A percentile compares a stretch with the other conserved stretches of the same genome.
Evolutionary conservation across 305 asterid genomes (phyloP).

Genomic region (Fraxinus platypoda): DNA sequence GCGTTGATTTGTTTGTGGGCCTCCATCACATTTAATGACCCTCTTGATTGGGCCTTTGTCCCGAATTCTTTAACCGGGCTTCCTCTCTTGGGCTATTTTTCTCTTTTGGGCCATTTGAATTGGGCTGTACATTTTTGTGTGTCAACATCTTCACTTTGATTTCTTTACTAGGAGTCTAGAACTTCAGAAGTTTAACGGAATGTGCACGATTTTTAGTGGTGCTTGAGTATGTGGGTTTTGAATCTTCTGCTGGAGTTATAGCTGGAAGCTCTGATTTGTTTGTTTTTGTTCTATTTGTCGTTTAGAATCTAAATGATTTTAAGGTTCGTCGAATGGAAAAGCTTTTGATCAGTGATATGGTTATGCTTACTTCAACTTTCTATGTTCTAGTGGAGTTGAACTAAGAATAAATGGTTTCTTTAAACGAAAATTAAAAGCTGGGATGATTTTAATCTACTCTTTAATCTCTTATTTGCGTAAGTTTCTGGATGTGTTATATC

Average conservation of each 20-base stretch:
- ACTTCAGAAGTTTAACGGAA: neutral
- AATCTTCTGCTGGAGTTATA: neutral
- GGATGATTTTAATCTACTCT: neutral
- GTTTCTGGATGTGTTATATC: neutral
- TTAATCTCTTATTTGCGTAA: neutral
- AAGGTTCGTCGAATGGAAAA: neutral
- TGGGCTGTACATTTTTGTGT: no score
- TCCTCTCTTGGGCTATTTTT: no score
- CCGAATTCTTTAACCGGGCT: no score
- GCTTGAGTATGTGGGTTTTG: neutral
- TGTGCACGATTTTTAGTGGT: slow-evolving; percentile 1
- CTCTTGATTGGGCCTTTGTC: no score
- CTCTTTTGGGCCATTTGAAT: no score
- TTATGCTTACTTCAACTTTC: neutral
- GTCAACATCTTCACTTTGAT: neutral
- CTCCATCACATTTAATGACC: no score
- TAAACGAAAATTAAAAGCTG: neutral
- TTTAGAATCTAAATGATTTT: neutral
- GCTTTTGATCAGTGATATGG: neutral
- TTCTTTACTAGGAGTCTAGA: neutral
- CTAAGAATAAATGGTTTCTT: neutral
- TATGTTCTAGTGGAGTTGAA: neutral
- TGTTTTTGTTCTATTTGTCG: neutral
- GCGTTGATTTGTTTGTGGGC: no score
- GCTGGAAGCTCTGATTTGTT: neutral